A percentile compares a stretch with the other conserved stretches of the same genome.
Conservation (phyloP, 352 stramenopile species). For the Pythium coloratum region DNA sequence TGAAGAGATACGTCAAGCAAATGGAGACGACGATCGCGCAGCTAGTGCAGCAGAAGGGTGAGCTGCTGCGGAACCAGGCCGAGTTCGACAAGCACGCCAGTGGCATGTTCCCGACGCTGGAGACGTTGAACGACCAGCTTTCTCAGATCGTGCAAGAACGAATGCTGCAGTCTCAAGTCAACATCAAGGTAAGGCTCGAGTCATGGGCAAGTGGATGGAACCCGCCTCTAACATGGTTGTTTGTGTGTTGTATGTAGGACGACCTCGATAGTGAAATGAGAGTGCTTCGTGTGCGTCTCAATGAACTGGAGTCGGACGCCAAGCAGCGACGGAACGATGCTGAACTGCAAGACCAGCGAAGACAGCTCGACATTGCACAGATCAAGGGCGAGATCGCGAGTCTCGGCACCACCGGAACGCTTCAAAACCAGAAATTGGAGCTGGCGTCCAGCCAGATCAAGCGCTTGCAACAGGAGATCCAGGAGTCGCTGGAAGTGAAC, state of each 20-base stretch:
- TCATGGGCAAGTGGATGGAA: not conserved
- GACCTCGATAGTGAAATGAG: constrained; percentile 74
- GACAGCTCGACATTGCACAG: constrained; percentile 71
- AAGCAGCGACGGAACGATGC: constrained; percentile 71
- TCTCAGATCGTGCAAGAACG: constrained; percentile 78
- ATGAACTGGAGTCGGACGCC: constrained; percentile 68
- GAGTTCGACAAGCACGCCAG: constrained; percentile 86
- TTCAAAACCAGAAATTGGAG: constrained; percentile 73
- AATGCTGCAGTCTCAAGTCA: constrained; percentile 45
- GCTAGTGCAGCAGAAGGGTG: constrained; percentile 76
- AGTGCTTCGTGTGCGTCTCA: constrained; percentile 69
- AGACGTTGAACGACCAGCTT: constrained; percentile 77
- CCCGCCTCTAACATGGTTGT: not conserved
- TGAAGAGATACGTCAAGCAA: constrained; percentile 74
- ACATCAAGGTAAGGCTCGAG: constrained; percentile 37
- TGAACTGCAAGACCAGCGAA: constrained; percentile 76
- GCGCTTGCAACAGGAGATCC: constrained; percentile 61
- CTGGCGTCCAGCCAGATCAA: constrained; percentile 57
- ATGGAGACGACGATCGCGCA: constrained; percentile 82
- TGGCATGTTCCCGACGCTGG: constrained; percentile 77
- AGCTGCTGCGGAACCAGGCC: constrained; percentile 68
- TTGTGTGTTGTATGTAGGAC: constrained; percentile 26
- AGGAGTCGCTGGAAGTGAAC: constrained; percentile 41
- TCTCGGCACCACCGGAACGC: constrained; percentile 58
- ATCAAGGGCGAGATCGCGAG: constrained; percentile 74